These are phyloP conservation scores for Neonectria punicea DNA, from an alignment of 2,329 filamentous ascomycete species.

Conservation along the genomic window DNA sequence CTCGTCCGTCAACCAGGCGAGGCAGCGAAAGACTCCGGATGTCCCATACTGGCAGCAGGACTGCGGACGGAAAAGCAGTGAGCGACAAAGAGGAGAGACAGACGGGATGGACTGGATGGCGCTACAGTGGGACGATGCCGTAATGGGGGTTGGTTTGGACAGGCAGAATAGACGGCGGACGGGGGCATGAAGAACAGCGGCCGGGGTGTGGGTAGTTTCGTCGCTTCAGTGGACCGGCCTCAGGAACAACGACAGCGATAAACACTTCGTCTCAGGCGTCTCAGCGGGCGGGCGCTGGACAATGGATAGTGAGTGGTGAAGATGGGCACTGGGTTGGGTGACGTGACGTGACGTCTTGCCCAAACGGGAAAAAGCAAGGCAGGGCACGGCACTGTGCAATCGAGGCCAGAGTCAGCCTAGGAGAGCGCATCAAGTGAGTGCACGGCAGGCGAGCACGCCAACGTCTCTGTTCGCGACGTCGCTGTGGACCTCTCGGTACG, in stretches of 20 bases:
- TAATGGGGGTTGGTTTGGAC: constrained; percentile 21
- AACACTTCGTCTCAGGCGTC: constrained; percentile 27
- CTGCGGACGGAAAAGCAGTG: constrained; percentile 2
- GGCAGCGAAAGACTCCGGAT: constrained; percentile 13
- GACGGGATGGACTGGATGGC: constrained; percentile 32
- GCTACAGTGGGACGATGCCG: constrained; percentile 42
- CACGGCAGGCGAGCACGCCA: constrained; percentile 27
- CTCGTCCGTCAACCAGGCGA: constrained; percentile 1
- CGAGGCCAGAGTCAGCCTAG: not conserved
- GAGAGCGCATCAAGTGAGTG: constrained; percentile 22
- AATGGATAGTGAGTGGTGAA: constrained; percentile 14
- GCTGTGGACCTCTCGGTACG: constrained; percentile 36
- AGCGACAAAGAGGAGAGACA: constrained; percentile 10
- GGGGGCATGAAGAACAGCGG: constrained; percentile 33
- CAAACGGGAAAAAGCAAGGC: constrained; percentile 23
- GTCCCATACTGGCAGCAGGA: constrained; percentile 13
- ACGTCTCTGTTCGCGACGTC: constrained; percentile 21
- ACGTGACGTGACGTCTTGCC: constrained; percentile 39
- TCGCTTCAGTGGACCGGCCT: constrained; percentile 13
- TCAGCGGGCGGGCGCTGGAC: constrained; percentile 16
- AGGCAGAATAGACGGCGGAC: constrained; percentile 11
- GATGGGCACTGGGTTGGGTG: constrained; percentile 28
- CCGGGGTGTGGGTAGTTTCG: constrained; percentile 15
- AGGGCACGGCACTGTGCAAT: constrained; percentile 30
- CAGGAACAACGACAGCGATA: constrained; percentile 13